Base-by-base conservation (phyloP, 228 moss, liverwort and hornwort genomes). In the Sphagnum magellanicum region DNA sequence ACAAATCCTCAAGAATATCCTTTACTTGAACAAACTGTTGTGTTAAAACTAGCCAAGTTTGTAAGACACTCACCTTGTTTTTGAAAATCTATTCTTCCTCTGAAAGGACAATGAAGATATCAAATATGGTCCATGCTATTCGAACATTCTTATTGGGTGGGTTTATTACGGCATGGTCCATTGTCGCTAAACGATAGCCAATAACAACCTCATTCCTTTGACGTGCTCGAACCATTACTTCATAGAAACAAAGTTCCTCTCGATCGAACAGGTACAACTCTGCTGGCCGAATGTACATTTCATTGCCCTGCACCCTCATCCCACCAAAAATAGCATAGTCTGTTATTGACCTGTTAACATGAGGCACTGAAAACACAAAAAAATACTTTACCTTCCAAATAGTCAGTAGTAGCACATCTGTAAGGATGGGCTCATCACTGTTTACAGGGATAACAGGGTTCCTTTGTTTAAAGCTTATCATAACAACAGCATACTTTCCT, bases 231-330 rank as follows among this genome's bases (percentile, higher is more conserved):
- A 76, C 70, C 79, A 85, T 81, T 52, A 85, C 75, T 50, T 85
- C 85, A 70, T 69, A 78, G 62, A 85, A 85, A 63, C 76, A 74
- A 10, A 85, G 68, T 53, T 81, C 85, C 62, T 85, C 85, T 59
- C 79, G 78, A 62, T 85, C 79, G 59, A 78, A 79, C 5, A 85
- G 57, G 66, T 85, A 85, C 68, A 85, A 77, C 75, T 78, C 81
- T 70, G 68, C 85, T 15, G 81, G 73, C 48, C 85, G 85, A 64
- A 85, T 85, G 71, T 85, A 85, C 85, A 85, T 79, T 63, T 85
- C 85, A 70, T 79, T 85, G 8, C 85, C 81, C 85, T 85, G 72
- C 68, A 69, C 8, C 59, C 16, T 8, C 6, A 70, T 68, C 59
- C 13, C 5, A 52, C 13, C 50, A 3, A 32, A 32, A 32, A 32